Evolutionary conservation across 495 filamentous ascomycete species (phyloP).

Genomic region (Pseudoneurospora amorphoporcata): DNA sequence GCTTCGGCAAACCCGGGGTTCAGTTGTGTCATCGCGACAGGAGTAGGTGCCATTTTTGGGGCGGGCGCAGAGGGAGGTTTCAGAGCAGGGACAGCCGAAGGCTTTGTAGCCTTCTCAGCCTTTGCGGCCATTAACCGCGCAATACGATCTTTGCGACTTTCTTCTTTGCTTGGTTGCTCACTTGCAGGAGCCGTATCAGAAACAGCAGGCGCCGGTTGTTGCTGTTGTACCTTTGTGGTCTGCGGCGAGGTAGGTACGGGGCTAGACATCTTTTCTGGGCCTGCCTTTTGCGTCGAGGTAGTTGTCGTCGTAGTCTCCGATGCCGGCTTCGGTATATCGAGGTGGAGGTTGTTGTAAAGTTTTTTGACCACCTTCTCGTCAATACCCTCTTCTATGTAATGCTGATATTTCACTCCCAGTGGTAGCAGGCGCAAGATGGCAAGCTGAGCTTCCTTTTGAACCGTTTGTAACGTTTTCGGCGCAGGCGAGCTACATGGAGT

Average conservation of each 20-base stretch:
- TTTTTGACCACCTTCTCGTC: slow-evolving; percentile 48
- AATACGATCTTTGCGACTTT: slow-evolving; percentile 69
- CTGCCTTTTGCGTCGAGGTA: background rate
- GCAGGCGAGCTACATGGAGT: background rate
- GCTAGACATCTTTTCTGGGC: background rate
- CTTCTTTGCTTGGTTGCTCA: slow-evolving; percentile 32
- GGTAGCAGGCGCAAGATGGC: slow-evolving; percentile 56
- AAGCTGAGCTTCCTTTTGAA: slow-evolving; percentile 56
- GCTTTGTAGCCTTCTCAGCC: slow-evolving; percentile 22
- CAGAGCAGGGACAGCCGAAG: background rate
- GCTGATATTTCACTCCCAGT: slow-evolving; percentile 54
- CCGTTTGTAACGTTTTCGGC: slow-evolving; percentile 32
- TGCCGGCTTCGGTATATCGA: slow-evolving; percentile 33
- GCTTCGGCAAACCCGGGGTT: background rate
- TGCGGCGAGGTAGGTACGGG: background rate
- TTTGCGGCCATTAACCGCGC: slow-evolving; percentile 59
- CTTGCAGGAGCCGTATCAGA: slow-evolving; percentile 8
- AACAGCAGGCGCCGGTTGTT: slow-evolving; percentile 1
- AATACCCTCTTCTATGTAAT: slow-evolving; percentile 64
- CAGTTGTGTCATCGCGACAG: background rate
- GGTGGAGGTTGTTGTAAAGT: slow-evolving; percentile 56
- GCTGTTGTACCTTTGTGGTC: background rate
- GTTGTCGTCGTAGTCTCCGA: background rate
- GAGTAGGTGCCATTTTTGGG: background rate
- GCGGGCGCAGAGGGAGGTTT: background rate